Percentiles rank a stretch among this genome's conserved stretches.
phyloP scores from a whole-genome alignment of 1,284 basidiomycete species.

The Ceratobasidium sp. region DNA sequence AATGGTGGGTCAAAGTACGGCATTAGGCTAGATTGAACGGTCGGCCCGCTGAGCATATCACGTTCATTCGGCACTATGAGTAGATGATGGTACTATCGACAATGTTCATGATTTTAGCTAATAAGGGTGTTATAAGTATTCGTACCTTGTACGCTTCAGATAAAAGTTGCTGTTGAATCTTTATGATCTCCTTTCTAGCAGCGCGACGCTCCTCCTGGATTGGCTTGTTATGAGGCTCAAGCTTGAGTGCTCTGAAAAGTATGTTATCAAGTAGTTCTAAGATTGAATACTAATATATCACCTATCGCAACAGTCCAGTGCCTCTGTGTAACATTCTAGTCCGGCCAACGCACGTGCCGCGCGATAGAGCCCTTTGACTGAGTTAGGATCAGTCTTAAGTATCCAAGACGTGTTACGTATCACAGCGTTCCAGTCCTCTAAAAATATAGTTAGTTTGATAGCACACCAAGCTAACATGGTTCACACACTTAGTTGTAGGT shows the following conservation, averaged over 20 bases:
- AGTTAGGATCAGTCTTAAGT: not conserved
- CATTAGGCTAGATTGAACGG: not conserved
- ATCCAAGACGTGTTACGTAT: not conserved
- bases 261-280: not conserved
- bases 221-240: slow-evolving; percentile 4
- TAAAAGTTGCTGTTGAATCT: not conserved
- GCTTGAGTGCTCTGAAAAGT: not conserved
- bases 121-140: not conserved
- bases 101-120: not conserved
- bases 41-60: not conserved
- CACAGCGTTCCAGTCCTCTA: not conserved
- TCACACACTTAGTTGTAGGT: not conserved
- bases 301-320: slow-evolving; percentile 10
- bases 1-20: slow-evolving; percentile 14
- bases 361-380: not conserved
- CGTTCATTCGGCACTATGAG: not conserved
- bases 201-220: not conserved
- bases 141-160: not conserved
- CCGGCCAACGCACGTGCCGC: not conserved
- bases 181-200: not conserved
- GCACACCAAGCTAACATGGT: not conserved
- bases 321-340: not conserved
- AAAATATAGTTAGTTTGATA: not conserved
- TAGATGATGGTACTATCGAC: not conserved
- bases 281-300: not conserved